A percentile compares a stretch with the other conserved stretches of the same genome.
Conservation (phyloP, 78 protist species). For the Pigoraptor vietnamica region DNA sequence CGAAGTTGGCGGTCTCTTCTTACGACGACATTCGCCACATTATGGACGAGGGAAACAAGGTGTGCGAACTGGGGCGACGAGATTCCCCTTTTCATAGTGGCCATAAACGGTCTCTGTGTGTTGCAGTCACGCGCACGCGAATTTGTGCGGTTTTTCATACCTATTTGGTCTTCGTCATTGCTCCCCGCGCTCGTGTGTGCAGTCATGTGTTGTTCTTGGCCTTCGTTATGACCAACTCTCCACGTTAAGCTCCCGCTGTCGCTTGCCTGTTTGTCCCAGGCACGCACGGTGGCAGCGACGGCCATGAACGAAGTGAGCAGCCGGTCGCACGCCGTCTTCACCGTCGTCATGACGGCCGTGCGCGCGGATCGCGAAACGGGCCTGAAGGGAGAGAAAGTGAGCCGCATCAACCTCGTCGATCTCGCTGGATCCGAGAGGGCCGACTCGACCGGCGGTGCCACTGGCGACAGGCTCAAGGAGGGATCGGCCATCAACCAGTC, state of each 20-base stretch:
- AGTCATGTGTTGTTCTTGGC: too few relatives aligned
- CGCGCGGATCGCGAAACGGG: background rate
- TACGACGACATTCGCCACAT: conserved; percentile 4
- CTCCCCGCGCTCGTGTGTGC: too few relatives aligned
- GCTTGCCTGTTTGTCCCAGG: background rate
- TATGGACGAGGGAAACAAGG: conserved; percentile 27
- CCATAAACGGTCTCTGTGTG: too few relatives aligned
- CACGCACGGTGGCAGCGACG: conserved; percentile 78
- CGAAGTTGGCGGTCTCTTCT: background rate
- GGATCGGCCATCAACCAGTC: conserved; percentile 45
- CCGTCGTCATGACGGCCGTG: conserved; percentile 50
- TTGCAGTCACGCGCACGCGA: background rate
- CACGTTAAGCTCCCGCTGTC: background rate
- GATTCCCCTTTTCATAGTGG: too few relatives aligned
- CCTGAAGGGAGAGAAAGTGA: conserved; percentile 31
- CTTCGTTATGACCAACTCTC: too few relatives aligned
- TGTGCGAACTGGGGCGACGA: too few relatives aligned
- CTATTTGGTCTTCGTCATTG: background rate
- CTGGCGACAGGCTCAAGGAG: conserved; percentile 58
- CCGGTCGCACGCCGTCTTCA: conserved; percentile 84
- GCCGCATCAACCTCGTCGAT: conserved; percentile 43
- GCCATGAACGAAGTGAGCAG: conserved; percentile 75
- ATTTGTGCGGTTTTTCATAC: background rate
- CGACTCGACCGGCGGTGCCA: conserved; percentile 38
- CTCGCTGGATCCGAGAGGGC: conserved; percentile 65